phyloP scores from a whole-genome alignment of 805 yeast genomes.

The Maudiozyma turicensis region DNA sequence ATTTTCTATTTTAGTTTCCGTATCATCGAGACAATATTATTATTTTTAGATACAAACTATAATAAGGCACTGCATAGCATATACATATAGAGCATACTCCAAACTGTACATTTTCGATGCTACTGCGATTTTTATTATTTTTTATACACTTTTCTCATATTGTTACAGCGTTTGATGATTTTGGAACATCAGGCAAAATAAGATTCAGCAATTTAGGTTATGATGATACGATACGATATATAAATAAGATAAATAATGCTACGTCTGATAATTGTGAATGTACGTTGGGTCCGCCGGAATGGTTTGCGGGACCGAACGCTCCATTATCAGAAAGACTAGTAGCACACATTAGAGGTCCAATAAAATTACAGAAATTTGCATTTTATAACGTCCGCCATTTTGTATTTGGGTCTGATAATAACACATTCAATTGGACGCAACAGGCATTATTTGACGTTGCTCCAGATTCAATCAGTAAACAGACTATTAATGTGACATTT shows the following conservation, averaged over 20 bases:
- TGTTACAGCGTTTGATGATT: background rate
- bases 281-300: conserved; percentile 12
- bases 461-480: background rate
- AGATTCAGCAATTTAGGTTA: conserved; percentile 20
- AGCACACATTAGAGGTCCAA: conserved; percentile 68
- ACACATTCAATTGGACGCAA: conserved; percentile 41
- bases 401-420: conserved; percentile 11
- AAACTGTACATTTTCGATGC: background rate
- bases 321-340: conserved; percentile 56
- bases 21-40: too few species aligned
- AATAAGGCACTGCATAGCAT: too few species aligned
- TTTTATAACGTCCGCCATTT: conserved; percentile 40
- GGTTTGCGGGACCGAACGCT: conserved; percentile 44
- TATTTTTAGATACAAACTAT: too few species aligned
- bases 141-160: background rate
- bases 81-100: background rate
- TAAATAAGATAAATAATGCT: conserved; percentile 10
- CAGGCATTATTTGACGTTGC: conserved; percentile 45
- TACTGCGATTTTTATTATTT: background rate
- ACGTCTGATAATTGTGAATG: conserved; percentile 14
- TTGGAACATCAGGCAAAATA: conserved; percentile 3
- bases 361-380: conserved; percentile 47
- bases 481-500: conserved; percentile 45
- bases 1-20: too few species aligned
- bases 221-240: conserved; percentile 16